Evolutionary conservation across 2,329 filamentous ascomycete genomes (phyloP), one percentile per base, ranked within the genome.

Genomic region (Cucurbitaria berberidis): DNA sequence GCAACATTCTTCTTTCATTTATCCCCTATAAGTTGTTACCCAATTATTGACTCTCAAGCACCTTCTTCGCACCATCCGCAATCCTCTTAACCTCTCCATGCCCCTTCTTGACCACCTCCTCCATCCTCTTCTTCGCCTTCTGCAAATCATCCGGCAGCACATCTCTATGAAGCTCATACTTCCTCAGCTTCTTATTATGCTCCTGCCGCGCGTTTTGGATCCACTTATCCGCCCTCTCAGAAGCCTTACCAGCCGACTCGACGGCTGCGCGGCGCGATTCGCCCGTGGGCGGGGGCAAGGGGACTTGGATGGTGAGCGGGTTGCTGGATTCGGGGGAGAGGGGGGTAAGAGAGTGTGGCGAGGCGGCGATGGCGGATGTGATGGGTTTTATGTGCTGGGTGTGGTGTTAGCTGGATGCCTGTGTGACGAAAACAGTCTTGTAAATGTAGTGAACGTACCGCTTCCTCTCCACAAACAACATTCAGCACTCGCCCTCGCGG

Each of bases 391-490:
- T 69, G 66, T 85, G 81, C 80, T 84, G 61, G 45, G 19, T 16
- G 13, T 13, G 10, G 34, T 49, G 42, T 50, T 45, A 58, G 54
- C 43, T 45, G 39, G 2, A 13, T 32, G 11, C 2, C 15, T 35
- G 27, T 43, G 13, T 4, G 8, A 30, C 5, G n/a, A n/a, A n/a
- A n/a, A n/a, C n/a, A n/a, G n/a, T 19, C 32, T 49, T 39, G n/a
- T 43, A 43, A 19, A 6, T 11, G 18, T 21, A 34, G 3, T 24
- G 3, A 59, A 77, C 81, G 63, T 69, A 88, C 86, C 53, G 84
- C 83, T 64, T 85, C 82, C 65, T 90, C 88, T 13, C 85, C 83
- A 34, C 84, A 84, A 19, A 88, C 70, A n/a, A 90, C 77, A 53
- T 84, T 82, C 26, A 89, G 71, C 62, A 80, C 80, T 49, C 86